These are phyloP conservation scores for Kwoniella sp. DNA, from an alignment of 768 basidiomycete genomes.

Conservation along the genomic window DNA sequence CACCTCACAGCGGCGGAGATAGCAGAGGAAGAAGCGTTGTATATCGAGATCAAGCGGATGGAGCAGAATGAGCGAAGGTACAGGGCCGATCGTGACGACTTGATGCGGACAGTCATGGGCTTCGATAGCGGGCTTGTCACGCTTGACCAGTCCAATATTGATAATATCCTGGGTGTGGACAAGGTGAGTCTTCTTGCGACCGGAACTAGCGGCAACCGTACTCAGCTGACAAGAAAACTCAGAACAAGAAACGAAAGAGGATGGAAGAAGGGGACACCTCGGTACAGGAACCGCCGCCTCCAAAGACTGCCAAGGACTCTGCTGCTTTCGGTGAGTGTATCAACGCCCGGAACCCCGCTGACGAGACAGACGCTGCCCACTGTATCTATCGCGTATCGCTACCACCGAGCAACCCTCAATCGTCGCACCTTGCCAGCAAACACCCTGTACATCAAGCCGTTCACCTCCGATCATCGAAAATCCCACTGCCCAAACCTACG, in stretches of 20 bases:
- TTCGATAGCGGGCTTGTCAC: conserved; percentile 84
- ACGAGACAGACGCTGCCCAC: conserved; percentile 32
- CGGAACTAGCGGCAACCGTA: not conserved
- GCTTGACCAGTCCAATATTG: conserved; percentile 50
- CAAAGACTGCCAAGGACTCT: conserved; percentile 41
- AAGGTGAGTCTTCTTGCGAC: conserved; percentile 38
- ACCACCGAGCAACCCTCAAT: conserved; percentile 28
- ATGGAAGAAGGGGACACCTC: conserved; percentile 37
- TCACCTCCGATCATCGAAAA: conserved; percentile 81
- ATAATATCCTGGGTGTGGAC: conserved; percentile 43
- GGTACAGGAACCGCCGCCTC: conserved; percentile 9
- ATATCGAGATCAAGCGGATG: conserved; percentile 88
- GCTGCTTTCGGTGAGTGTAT: conserved; percentile 36
- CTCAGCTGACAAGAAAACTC: conserved; percentile 1
- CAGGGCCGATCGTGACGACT: conserved; percentile 82
- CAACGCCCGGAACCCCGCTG: not conserved
- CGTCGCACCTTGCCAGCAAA: conserved; percentile 50
- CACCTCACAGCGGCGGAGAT: conserved; percentile 84
- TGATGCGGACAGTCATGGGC: conserved; percentile 79
- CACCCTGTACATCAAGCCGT: conserved; percentile 61
- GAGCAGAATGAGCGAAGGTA: conserved; percentile 89
- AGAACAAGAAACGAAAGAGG: conserved; percentile 54
- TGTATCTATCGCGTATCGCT: conserved; percentile 48
- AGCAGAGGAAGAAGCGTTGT: conserved; percentile 91
- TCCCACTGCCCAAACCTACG: conserved; percentile 75